Conservation (phyloP, 1,284 basidiomycete species). For the Puccinia novopanici region DNA sequence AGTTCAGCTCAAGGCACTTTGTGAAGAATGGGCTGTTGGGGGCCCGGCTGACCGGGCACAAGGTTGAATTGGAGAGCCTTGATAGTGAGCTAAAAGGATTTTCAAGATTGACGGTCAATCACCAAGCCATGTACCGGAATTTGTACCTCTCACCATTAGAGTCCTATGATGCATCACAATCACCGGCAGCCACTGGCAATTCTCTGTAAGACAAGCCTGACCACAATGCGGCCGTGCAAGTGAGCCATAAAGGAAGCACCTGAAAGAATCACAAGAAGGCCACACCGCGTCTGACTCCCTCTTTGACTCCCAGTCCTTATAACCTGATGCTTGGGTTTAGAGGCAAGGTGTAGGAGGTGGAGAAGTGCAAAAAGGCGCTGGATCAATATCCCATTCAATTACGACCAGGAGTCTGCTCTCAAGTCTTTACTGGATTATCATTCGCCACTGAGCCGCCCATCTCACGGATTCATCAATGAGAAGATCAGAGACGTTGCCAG, state of each 20-base stretch:
- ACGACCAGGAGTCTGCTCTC: not conserved
- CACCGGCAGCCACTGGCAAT: no score
- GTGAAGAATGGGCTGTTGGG: no score
- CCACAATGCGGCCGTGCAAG: not conserved
- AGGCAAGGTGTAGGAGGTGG: conserved; percentile 15
- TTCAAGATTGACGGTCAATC: not conserved
- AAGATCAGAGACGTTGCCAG: no score
- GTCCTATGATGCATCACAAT: not conserved
- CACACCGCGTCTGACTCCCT: not conserved
- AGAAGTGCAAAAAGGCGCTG: not conserved
- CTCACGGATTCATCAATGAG: not conserved
- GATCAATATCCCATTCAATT: not conserved
- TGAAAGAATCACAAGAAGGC: not conserved
- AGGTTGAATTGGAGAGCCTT: not conserved
- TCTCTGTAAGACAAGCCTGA: not conserved
- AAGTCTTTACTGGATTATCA: not conserved
- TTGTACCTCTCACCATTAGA: not conserved
- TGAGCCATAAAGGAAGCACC: not conserved
- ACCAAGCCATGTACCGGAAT: not conserved
- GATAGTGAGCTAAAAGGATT: not conserved
- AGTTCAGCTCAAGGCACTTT: no score
- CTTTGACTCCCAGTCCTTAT: not conserved
- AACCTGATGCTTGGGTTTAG: conserved; percentile 23
- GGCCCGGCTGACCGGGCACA: conserved; percentile 68
- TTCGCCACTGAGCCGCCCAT: no score